Conservation (phyloP, 495 filamentous ascomycete genomes). For the Penicillium cosmopolitanum region DNA sequence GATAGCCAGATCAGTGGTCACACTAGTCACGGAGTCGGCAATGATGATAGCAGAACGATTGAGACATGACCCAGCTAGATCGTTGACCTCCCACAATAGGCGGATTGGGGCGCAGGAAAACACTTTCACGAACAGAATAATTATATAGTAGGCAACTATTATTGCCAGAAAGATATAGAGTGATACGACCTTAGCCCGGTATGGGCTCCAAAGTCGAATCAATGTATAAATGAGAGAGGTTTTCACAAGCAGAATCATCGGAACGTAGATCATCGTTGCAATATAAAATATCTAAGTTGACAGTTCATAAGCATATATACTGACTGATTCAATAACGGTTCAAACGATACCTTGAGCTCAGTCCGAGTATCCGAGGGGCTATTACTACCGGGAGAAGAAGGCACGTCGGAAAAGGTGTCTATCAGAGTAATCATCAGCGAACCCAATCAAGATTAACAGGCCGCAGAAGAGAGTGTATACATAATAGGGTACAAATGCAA, state of each 20-base stretch:
- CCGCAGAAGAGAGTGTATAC: background rate
- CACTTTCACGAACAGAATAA: slow-evolving; percentile 36
- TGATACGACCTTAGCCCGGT: slow-evolving; percentile 24
- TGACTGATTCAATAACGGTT: background rate
- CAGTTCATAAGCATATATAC: background rate
- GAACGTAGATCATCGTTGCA: slow-evolving; percentile 36
- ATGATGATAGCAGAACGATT: slow-evolving; percentile 35
- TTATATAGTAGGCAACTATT: slow-evolving; percentile 35
- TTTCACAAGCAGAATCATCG: slow-evolving; percentile 38
- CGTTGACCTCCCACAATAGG: slow-evolving; percentile 29
- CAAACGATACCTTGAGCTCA: background rate
- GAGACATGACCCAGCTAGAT: slow-evolving; percentile 23
- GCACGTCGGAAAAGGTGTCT: background rate
- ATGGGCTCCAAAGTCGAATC: slow-evolving; percentile 35
- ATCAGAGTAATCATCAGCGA: background rate
- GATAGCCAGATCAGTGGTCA: slow-evolving; percentile 38
- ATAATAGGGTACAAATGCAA: slow-evolving; percentile 2
- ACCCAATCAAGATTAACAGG: background rate
- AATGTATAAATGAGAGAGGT: slow-evolving; percentile 38
- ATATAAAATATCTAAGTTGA: slow-evolving; percentile 20
- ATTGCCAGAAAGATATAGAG: slow-evolving; percentile 30
- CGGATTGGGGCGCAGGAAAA: slow-evolving; percentile 37
- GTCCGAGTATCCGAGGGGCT: background rate
- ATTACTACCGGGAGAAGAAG: background rate
- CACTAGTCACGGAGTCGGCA: slow-evolving; percentile 36